Evolutionary conservation across 2,329 filamentous ascomycete genomes (phyloP).

Genomic region (Hawksworthiomyces lignivorus): DNA sequence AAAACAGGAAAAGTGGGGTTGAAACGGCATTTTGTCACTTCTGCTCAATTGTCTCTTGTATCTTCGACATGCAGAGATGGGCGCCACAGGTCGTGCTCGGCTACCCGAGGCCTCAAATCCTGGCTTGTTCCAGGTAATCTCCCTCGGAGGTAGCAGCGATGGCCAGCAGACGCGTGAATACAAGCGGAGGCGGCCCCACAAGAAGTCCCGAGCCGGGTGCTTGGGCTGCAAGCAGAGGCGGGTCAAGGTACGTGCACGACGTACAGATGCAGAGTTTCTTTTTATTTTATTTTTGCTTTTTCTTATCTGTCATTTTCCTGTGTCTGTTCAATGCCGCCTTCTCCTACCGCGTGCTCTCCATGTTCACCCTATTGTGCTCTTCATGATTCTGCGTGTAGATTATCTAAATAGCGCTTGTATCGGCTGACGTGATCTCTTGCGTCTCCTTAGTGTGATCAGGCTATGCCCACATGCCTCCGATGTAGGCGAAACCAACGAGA

Average conservation of each 20-base stretch:
- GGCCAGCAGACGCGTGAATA: conserved; percentile 15
- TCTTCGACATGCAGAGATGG: conserved; percentile 10
- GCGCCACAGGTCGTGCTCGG: not conserved
- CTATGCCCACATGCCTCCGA: conserved; percentile 14
- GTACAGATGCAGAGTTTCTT: not conserved
- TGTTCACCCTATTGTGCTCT: too few species aligned
- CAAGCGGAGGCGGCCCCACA: conserved; percentile 17
- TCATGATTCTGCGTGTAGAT: too few species aligned
- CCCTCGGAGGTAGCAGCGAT: conserved; percentile 14
- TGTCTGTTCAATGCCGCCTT: not conserved
- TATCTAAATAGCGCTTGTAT: too few species aligned
- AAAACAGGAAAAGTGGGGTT: too few species aligned
- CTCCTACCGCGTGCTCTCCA: not conserved
- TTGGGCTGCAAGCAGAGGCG: conserved; percentile 17
- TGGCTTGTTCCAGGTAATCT: conserved; percentile 18
- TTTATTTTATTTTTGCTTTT: not conserved
- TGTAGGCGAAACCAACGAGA: conserved; percentile 16
- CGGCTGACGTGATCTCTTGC: too few species aligned
- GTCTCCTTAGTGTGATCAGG: conserved; percentile 17
- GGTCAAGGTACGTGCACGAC: conserved; percentile 16
- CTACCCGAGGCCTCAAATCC: conserved; percentile 5
- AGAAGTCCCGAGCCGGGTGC: conserved; percentile 17
- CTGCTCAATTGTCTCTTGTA: too few species aligned
- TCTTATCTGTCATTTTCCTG: not conserved
- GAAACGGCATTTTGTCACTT: too few species aligned